These are phyloP conservation scores for Trichophyton benhamiae DNA, from an alignment of 2,329 filamentous ascomycete species.

Conservation along the genomic window DNA sequence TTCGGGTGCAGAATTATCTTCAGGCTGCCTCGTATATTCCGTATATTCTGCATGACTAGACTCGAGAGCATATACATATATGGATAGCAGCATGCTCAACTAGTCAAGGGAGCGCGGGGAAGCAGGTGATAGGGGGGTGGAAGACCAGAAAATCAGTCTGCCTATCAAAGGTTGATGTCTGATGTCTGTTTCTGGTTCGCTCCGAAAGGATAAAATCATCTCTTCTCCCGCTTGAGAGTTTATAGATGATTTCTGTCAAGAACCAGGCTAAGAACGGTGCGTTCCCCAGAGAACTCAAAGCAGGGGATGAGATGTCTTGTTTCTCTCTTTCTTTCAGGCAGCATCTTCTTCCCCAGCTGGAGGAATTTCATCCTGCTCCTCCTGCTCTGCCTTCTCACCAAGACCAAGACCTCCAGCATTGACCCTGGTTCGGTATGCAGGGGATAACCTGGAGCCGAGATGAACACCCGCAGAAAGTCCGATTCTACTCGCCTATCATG, in stretches of 20 bases:
- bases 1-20: neutral
- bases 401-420: neutral
- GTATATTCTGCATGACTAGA: neutral
- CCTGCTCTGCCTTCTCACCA: neutral
- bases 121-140: neutral
- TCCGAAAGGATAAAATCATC: neutral
- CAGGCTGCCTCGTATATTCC: neutral
- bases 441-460: slow-evolving; percentile 2
- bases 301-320: neutral
- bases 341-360: neutral
- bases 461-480: slow-evolving; percentile 1
- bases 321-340: neutral
- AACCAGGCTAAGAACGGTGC: neutral
- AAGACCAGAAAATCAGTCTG: neutral
- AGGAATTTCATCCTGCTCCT: neutral
- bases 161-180: neutral
- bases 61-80: neutral
- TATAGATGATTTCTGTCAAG: neutral
- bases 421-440: neutral
- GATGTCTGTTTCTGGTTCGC: neutral
- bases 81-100: neutral
- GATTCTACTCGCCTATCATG: neutral
- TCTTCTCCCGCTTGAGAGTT: too few species aligned
- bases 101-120: neutral
- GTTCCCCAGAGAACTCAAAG: neutral